Conservation (phyloP, 306 rosid species). For the Cicer pinnatifidum region DNA sequence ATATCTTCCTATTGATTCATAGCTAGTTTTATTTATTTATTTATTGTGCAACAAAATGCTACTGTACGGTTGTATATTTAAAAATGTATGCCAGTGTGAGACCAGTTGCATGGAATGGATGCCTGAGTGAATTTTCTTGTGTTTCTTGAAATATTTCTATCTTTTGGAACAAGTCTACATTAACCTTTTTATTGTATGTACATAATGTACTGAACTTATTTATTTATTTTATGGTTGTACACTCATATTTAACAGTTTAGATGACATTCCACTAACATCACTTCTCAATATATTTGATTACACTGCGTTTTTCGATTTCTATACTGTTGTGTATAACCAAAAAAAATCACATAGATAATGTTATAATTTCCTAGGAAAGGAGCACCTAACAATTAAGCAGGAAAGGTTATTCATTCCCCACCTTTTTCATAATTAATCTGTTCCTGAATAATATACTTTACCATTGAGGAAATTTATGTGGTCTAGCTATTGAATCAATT, state of each 20-base stretch:
- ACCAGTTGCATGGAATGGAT: conserved; percentile 30
- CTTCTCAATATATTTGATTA: conserved; percentile 20
- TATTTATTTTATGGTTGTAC: conserved; percentile 4
- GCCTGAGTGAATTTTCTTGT: conserved; percentile 12
- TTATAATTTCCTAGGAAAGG: conserved; percentile 26
- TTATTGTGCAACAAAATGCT: conserved; percentile 29
- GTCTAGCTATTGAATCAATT: conserved; percentile 41
- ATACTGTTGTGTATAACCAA: conserved; percentile 9
- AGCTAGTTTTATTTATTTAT: conserved; percentile 23
- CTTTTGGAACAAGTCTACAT: conserved; percentile 5
- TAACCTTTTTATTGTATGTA: background rate
- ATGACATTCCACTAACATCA: background rate
- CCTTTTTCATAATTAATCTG: conserved; percentile 27
- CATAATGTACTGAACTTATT: conserved; percentile 1
- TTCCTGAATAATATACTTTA: conserved; percentile 1
- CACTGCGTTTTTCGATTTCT: background rate
- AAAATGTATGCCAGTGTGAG: conserved; percentile 18
- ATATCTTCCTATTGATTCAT: conserved; percentile 26
- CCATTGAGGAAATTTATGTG: conserved; percentile 28
- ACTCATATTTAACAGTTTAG: conserved; percentile 6
- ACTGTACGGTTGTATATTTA: conserved; percentile 10
- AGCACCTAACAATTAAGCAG: conserved; percentile 13
- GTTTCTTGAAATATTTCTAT: conserved; percentile 13
- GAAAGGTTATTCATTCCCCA: conserved; percentile 22
- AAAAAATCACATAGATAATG: background rate